phyloP scores from a whole-genome alignment of 192 early-diverging fungal genomes.

The Backusella morwellensis region DNA sequence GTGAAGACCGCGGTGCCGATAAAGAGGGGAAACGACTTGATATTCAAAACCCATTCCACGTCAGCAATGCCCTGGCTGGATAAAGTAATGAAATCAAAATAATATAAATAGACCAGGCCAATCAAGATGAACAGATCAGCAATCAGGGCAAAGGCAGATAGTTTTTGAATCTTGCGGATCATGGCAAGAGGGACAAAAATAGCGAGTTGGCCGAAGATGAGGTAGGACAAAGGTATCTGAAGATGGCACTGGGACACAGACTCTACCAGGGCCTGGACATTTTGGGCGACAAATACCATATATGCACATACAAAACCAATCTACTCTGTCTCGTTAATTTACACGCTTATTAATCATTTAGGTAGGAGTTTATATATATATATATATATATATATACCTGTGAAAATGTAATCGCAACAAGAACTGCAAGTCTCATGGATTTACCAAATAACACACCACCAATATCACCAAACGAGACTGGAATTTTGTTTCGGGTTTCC shows the following conservation, averaged over 20 bases:
- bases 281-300: constrained; percentile 64
- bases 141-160: constrained; percentile 82
- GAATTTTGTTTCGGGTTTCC: constrained; percentile 61
- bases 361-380: constrained; percentile 24
- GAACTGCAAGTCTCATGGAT: constrained; percentile 63
- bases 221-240: constrained; percentile 21
- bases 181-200: constrained; percentile 51
- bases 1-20: constrained; percentile 94
- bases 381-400: constrained; percentile 58
- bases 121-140: constrained; percentile 92
- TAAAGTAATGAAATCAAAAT: constrained; percentile 73
- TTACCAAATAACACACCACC: constrained; percentile 59
- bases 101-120: constrained; percentile 84
- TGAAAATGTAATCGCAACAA: constrained; percentile 69
- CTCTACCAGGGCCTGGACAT: constrained; percentile 41
- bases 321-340: constrained; percentile 9
- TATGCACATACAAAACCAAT: constrained; percentile 64
- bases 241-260: constrained; percentile 26
- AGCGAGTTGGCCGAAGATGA: constrained; percentile 48
- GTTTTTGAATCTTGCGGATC: constrained; percentile 88
- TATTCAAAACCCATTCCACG: constrained; percentile 72
- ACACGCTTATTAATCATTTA: background rate
- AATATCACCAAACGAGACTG: constrained; percentile 73
- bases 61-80: constrained; percentile 65
- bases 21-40: constrained; percentile 79